These are phyloP conservation scores for Phytophthora pistaciae DNA, from an alignment of 352 stramenopile genomes.

Conservation along the genomic window DNA sequence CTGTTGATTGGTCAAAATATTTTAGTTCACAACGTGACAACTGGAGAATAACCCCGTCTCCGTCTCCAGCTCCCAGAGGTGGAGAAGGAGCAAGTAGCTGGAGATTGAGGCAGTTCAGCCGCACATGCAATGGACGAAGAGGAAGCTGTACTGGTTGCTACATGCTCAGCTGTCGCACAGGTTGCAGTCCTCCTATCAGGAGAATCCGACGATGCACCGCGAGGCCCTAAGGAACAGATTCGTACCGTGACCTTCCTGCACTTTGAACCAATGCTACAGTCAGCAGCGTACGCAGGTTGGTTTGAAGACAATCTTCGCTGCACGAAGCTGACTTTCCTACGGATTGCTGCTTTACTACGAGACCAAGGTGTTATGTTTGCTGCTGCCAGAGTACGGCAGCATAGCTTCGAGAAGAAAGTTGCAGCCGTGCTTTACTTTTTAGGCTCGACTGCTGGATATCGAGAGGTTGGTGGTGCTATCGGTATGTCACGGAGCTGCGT, in stretches of 20 bases:
- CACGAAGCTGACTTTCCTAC: conserved; percentile 1
- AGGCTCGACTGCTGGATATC: not conserved
- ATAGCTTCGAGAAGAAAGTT: conserved; percentile 16
- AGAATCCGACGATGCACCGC: too few species aligned
- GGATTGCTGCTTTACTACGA: conserved; percentile 1
- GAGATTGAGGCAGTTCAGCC: too few species aligned
- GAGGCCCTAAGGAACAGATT: conserved; percentile 6
- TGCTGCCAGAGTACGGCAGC: not conserved
- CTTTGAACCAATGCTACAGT: conserved; percentile 11
- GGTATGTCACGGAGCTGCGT: conserved; percentile 19
- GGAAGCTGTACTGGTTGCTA: too few species aligned
- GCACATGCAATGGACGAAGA: too few species aligned
- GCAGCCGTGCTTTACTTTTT: conserved; percentile 10
- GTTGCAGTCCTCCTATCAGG: too few species aligned
- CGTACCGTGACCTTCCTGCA: conserved; percentile 3
- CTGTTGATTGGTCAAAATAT: too few species aligned
- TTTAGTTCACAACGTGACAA: too few species aligned
- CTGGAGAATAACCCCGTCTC: too few species aligned
- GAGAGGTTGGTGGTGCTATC: conserved; percentile 14
- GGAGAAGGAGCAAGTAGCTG: too few species aligned
- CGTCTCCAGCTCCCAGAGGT: too few species aligned
- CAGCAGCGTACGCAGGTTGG: not conserved
- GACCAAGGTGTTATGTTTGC: not conserved
- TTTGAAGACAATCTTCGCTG: conserved; percentile 13
- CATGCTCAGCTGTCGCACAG: too few species aligned